phyloP scores from a whole-genome alignment of 352 stramenopile species.

The Saprolegnia parasitica region DNA sequence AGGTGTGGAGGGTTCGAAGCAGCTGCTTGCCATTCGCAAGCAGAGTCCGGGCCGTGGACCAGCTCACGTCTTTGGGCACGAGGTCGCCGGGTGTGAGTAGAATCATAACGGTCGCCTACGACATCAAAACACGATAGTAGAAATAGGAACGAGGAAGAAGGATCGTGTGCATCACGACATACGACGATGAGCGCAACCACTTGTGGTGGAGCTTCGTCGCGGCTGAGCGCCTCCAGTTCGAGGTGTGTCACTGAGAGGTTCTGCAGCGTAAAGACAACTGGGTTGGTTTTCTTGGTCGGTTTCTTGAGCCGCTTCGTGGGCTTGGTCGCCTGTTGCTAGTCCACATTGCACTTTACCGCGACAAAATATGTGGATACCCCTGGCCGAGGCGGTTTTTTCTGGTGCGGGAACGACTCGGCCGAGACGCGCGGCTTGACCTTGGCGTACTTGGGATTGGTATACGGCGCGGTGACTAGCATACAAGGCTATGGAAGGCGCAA shows the following conservation, averaged over 20 bases:
- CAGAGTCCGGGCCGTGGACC: slow-evolving; percentile 61
- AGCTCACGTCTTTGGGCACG: slow-evolving; percentile 67
- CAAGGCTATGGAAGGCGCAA: neutral
- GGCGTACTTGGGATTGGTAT: slow-evolving; percentile 20
- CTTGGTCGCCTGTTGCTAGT: neutral
- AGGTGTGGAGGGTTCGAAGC: slow-evolving; percentile 41
- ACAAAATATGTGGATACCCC: neutral
- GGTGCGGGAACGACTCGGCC: neutral
- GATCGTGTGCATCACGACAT: too few relatives aligned
- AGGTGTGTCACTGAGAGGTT: neutral
- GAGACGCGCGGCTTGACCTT: slow-evolving; percentile 21
- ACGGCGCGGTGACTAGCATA: neutral
- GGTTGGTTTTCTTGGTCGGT: neutral
- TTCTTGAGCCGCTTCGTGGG: neutral
- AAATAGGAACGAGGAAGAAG: too few relatives aligned
- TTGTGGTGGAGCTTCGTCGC: slow-evolving; percentile 44
- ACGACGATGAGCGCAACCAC: slow-evolving; percentile 51
- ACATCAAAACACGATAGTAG: too few relatives aligned
- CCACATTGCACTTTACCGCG: neutral
- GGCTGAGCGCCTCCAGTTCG: slow-evolving; percentile 51
- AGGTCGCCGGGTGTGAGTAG: slow-evolving; percentile 62
- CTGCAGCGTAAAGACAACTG: neutral
- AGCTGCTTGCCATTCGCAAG: slow-evolving; percentile 45
- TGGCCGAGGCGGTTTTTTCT: slow-evolving; percentile 3
- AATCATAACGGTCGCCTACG: slow-evolving; percentile 54